Percentiles rank a stretch among this genome's conserved stretches.
These are phyloP conservation scores for Emiliania huxleyi DNA, from an alignment of 78 protist genomes.

Conservation along the genomic window DNA sequence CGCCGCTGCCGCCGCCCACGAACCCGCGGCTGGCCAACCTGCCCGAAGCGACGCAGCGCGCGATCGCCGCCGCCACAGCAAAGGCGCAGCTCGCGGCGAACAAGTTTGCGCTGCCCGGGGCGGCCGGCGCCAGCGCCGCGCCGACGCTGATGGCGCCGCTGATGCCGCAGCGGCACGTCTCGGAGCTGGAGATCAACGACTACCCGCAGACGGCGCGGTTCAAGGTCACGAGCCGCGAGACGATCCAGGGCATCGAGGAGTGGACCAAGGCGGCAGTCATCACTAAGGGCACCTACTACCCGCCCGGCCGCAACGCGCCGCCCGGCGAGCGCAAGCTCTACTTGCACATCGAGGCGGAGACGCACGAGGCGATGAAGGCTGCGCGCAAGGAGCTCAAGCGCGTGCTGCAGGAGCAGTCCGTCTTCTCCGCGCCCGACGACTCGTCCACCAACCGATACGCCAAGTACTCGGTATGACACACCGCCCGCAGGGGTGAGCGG, in stretches of 20 bases:
- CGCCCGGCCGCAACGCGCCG: conserved; percentile 64
- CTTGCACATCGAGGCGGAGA: conserved; percentile 70
- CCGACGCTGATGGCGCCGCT: neutral
- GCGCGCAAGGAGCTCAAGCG: neutral
- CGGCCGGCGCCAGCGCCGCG: neutral
- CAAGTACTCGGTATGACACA: neutral
- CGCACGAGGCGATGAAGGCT: neutral
- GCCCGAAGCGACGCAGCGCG: neutral
- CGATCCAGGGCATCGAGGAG: conserved; percentile 58
- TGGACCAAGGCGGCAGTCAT: conserved; percentile 65
- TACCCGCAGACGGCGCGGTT: conserved; percentile 85
- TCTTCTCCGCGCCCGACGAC: neutral
- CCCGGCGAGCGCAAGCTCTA: conserved; percentile 81
- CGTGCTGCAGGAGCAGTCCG: neutral
- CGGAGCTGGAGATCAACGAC: conserved; percentile 92
- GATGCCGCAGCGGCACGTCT: neutral
- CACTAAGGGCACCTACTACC: conserved; percentile 70
- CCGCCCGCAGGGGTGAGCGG: neutral
- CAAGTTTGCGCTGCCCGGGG: neutral
- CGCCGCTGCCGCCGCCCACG: neutral
- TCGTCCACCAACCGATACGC: neutral
- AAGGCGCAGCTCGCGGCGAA: neutral
- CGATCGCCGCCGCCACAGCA: neutral
- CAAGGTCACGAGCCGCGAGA: conserved; percentile 64
- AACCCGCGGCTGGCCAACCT: neutral